Conservation (phyloP, 352 stramenopile species). For the Globisporangium mamillatum region DNA sequence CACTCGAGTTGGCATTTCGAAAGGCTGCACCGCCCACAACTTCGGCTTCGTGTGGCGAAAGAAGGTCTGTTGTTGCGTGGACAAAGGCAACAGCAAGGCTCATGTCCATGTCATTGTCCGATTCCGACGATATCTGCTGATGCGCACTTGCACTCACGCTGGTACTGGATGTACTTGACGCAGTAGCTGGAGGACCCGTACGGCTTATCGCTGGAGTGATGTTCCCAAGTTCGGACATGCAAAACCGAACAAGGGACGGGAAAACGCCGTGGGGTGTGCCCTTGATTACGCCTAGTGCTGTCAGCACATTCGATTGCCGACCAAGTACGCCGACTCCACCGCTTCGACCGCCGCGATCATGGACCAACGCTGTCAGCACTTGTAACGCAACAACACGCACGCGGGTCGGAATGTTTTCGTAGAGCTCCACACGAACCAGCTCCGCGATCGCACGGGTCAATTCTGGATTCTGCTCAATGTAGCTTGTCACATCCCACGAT, state of each 20-base stretch:
- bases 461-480: constrained; percentile 75
- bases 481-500: constrained; percentile 69
- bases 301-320: constrained; percentile 77
- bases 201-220: constrained; percentile 16
- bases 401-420: constrained; percentile 50
- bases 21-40: constrained; percentile 50
- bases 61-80: constrained; percentile 74
- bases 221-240: constrained; percentile 64
- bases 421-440: constrained; percentile 68
- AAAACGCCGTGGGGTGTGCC: constrained; percentile 78
- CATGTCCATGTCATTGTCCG: constrained; percentile 87
- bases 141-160: not conserved
- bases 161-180: not conserved
- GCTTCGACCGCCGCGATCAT: constrained; percentile 64
- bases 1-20: constrained; percentile 39
- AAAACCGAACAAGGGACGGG: constrained; percentile 77
- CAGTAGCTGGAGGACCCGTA: constrained; percentile 5
- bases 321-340: constrained; percentile 67
- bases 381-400: constrained; percentile 64
- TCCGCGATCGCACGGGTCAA: constrained; percentile 72
- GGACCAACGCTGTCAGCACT: constrained; percentile 76
- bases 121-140: constrained; percentile 20
- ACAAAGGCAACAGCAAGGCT: constrained; percentile 85
- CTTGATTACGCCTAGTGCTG: constrained; percentile 73
- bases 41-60: constrained; percentile 65